Base-by-base conservation (phyloP, 768 basidiomycete species). In the Termitomyces sp. region DNA sequence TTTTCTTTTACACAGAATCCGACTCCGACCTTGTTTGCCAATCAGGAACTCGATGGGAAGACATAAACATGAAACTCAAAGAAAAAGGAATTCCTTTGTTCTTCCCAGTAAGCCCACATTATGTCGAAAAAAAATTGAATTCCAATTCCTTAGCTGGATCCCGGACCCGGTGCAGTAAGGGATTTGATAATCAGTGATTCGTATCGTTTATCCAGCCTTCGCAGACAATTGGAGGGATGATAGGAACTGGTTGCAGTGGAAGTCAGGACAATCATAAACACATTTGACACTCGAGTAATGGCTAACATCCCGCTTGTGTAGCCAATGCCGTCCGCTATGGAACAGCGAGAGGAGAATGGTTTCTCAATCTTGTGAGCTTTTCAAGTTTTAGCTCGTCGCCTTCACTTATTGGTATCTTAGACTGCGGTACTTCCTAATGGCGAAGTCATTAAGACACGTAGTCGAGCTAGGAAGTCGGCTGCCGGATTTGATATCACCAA, bases 401-500 rank as follows among this genome's bases (percentile, higher is more conserved):
- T 50, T 55, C 59, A 52, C 45, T 67, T 62, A 73, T 70, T 71
- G 28, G 46, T 26, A 49, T 49, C 9, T 30, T 53, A 90, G 88
- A 94, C 91, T 0, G 91, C 89, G 3, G 91, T 94, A 0, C 82
- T 94, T 30, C 90, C 92, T 0, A 83, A 79, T 50, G 91, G 94
- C 6, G 83, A 92, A 66, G 85, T 97, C 10, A 85, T 97, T 64
- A 93, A 94, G 67, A 96, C 94, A 0, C 83, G 92, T 21, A 77
- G 80, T 55, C 74, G 88, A 45, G 85, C 88, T 21, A 76, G 91
- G 48, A 95, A 97, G 67, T 93, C 90, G 3, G 81, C 92, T 0
- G 89, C 91, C 0, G 94, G 94, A 0, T 94, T 89, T 64, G 94
- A 95, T 64, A 78, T 81, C 1, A 94, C 90, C 0, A 94, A 94